These are phyloP conservation scores for Lojkania enalia DNA, from an alignment of 2,329 filamentous ascomycete species.

Conservation along the genomic window DNA sequence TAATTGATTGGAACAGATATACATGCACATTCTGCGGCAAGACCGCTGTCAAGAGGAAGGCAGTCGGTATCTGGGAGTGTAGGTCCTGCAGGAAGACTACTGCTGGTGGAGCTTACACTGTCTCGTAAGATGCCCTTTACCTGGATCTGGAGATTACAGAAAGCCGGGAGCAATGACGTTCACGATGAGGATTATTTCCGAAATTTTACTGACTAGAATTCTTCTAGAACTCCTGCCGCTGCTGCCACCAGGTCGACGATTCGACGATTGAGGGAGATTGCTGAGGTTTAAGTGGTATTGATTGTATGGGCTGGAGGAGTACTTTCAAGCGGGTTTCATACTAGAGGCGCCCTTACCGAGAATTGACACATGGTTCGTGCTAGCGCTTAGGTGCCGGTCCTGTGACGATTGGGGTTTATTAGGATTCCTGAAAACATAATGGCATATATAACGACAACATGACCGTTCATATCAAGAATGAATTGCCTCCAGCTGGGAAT, in stretches of 20 bases:
- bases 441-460: conserved; percentile 25
- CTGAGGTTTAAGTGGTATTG: conserved; percentile 73
- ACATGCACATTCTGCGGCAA: conserved; percentile 93
- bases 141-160: neutral
- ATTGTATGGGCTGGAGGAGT: conserved; percentile 38
- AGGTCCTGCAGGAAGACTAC: conserved; percentile 72
- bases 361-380: conserved; percentile 28
- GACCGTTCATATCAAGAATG: neutral
- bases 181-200: neutral
- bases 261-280: conserved; percentile 95
- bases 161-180: neutral
- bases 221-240: conserved; percentile 79
- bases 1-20: conserved; percentile 14
- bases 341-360: conserved; percentile 34
- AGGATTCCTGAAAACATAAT: conserved; percentile 42
- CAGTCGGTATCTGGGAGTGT: conserved; percentile 97
- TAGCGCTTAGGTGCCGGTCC: conserved; percentile 39
- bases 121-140: conserved; percentile 72
- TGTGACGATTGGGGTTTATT: conserved; percentile 42
- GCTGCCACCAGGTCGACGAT: conserved; percentile 95
- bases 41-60: conserved; percentile 84
- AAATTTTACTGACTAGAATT: conserved; percentile 26
- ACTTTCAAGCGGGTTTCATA: conserved; percentile 41
- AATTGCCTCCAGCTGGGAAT: too few relatives aligned
- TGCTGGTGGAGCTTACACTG: conserved; percentile 90